A percentile compares a stretch with the other conserved stretches of the same genome.
Evolutionary conservation across 345 rosid species (phyloP).

Genomic region (Eucalyptus cladocalyx): DNA sequence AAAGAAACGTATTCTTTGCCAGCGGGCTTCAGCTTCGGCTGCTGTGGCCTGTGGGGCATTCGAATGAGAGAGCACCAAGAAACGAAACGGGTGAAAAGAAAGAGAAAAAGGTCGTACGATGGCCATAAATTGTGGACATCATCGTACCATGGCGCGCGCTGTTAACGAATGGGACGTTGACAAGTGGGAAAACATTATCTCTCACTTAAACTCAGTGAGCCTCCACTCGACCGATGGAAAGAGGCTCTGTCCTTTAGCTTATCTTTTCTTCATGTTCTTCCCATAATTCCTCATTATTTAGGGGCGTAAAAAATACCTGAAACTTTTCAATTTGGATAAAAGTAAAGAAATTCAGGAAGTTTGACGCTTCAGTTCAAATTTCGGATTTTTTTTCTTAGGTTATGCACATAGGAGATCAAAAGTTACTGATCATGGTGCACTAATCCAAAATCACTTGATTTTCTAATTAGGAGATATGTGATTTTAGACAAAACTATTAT

Average conservation of each 20-base stretch:
- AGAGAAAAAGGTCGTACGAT: neutral
- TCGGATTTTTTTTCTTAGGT: no score
- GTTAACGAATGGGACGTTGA: neutral
- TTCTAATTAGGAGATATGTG: no score
- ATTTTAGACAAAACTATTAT: no score
- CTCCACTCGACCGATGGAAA: neutral
- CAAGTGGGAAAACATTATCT: neutral
- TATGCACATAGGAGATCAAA: no score
- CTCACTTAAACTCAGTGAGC: neutral
- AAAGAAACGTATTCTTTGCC: neutral
- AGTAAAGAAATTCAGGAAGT: no score
- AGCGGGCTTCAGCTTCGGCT: neutral
- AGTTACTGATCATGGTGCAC: no score
- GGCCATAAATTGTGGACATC: neutral
- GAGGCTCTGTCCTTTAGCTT: no score
- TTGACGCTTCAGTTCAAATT: fast-evolving
- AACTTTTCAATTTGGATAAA: no score
- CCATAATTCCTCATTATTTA: no score
- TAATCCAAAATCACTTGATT: no score
- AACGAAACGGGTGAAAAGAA: neutral
- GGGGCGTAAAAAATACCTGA: no score
- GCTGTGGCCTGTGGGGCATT: neutral
- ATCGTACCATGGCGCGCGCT: neutral
- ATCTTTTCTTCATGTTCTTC: no score
- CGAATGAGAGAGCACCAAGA: neutral